A percentile compares a stretch with the other conserved stretches of the same genome.
These are phyloP conservation scores for Boletus tylopilopsis DNA, from an alignment of 768 basidiomycete species.

Conservation along the genomic window DNA sequence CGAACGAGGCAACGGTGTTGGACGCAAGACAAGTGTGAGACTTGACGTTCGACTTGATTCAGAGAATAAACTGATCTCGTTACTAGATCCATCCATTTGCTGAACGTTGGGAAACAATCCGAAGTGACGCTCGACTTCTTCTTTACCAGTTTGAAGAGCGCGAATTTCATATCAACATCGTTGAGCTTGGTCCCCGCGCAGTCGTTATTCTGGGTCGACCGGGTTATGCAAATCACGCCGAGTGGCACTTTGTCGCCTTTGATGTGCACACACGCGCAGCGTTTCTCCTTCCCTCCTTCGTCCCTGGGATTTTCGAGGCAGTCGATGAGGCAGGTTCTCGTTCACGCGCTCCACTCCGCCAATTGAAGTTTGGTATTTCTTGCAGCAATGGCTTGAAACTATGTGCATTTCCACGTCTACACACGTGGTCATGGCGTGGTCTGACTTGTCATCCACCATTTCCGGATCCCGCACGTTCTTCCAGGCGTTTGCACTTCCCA, in stretches of 20 bases:
- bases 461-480: background rate
- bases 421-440: background rate
- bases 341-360: background rate
- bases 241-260: background rate
- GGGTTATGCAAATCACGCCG: too few species aligned
- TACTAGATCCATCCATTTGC: background rate
- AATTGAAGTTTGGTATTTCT: background rate
- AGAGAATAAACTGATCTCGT: background rate
- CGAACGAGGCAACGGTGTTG: too few species aligned
- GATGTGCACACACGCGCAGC: background rate
- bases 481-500: background rate
- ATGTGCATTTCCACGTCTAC: background rate
- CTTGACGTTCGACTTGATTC: background rate
- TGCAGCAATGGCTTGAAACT: background rate
- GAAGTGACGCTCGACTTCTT: background rate
- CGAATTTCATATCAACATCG: too few species aligned
- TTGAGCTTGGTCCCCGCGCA: background rate
- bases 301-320: background rate
- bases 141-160: background rate
- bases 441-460: background rate
- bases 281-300: background rate
- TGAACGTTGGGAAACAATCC: background rate
- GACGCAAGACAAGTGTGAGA: background rate
- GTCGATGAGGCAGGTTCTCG: background rate
- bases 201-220: background rate